These are phyloP conservation scores for Bertia moriformis DNA, from an alignment of 2,329 filamentous ascomycete genomes.

Conservation along the genomic window DNA sequence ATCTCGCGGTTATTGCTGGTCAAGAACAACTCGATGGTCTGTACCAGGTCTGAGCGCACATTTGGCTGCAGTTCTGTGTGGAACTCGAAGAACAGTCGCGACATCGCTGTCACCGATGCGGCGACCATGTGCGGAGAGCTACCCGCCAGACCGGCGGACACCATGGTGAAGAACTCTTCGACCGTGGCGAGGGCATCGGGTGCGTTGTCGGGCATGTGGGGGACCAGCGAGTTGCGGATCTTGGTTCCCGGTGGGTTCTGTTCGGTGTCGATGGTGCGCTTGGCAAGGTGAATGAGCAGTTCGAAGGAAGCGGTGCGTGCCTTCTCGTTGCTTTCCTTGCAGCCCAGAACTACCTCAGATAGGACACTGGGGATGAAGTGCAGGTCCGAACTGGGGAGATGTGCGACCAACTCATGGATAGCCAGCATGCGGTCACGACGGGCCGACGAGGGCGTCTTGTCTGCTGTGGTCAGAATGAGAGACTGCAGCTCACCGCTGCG, in stretches of 20 bases:
- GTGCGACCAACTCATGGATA: conserved; percentile 65
- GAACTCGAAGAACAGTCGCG: conserved; percentile 87
- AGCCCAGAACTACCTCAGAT: conserved; percentile 87
- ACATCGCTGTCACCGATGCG: conserved; percentile 87
- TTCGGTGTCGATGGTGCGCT: conserved; percentile 54
- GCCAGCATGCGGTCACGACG: conserved; percentile 75
- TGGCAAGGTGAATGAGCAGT: conserved; percentile 74
- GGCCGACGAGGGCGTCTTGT: conserved; percentile 76
- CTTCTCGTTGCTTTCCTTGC: conserved; percentile 95
- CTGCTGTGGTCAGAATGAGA: conserved; percentile 64
- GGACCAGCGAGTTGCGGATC: conserved; percentile 75
- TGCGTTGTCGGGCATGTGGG: conserved; percentile 72
- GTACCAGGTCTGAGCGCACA: conserved; percentile 69
- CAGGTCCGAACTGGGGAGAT: conserved; percentile 62
- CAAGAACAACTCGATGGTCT: conserved; percentile 90
- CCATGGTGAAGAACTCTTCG: conserved; percentile 97
- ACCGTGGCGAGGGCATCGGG: conserved; percentile 66
- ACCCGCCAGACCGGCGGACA: conserved; percentile 84
- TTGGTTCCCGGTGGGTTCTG: conserved; percentile 31
- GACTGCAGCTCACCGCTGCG: conserved; percentile 66
- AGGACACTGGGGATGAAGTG: conserved; percentile 88
- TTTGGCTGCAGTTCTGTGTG: conserved; percentile 52
- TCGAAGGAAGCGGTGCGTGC: conserved; percentile 82
- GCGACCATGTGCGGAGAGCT: conserved; percentile 94
- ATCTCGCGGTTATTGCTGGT: conserved; percentile 96